Evolutionary conservation across 2,329 filamentous ascomycete species (phyloP).

Genomic region (Penicillium aurantiogriseum): DNA sequence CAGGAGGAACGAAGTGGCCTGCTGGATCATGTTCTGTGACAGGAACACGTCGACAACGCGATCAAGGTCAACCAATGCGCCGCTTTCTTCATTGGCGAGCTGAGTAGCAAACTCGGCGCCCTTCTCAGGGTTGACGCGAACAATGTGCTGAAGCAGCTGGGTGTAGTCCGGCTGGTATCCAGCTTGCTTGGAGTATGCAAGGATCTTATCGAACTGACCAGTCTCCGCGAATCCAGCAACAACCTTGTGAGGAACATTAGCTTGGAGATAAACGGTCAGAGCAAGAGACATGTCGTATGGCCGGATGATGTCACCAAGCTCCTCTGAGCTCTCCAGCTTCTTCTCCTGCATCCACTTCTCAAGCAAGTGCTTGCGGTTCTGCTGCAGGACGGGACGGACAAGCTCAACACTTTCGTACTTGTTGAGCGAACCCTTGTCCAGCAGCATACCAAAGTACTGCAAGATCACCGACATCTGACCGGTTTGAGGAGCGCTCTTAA

Average conservation of each 20-base stretch:
- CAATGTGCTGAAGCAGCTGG: conserved; percentile 85
- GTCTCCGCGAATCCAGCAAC: conserved; percentile 93
- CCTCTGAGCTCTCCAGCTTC: conserved; percentile 94
- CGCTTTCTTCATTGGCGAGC: conserved; percentile 83
- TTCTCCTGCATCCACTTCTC: conserved; percentile 98
- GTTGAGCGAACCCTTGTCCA: conserved; percentile 93
- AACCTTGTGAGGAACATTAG: conserved; percentile 88
- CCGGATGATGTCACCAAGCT: conserved; percentile 90
- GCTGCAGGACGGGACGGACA: conserved; percentile 84
- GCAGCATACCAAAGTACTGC: conserved; percentile 95
- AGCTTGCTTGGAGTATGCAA: conserved; percentile 80
- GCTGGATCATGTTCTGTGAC: conserved; percentile 95
- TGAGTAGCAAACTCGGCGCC: conserved; percentile 91
- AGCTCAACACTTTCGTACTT: conserved; percentile 91
- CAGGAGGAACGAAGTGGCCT: conserved; percentile 95
- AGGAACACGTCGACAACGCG: conserved; percentile 97
- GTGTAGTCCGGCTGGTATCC: conserved; percentile 97
- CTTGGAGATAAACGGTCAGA: conserved; percentile 83
- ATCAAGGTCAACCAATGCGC: conserved; percentile 85
- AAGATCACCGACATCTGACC: conserved; percentile 83
- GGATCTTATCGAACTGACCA: conserved; percentile 93
- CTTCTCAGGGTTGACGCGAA: conserved; percentile 88
- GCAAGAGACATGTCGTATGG: conserved; percentile 86
- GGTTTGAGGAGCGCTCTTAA: conserved; percentile 78
- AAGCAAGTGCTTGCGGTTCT: conserved; percentile 90